A percentile compares a stretch with the other conserved stretches of the same genome.
phyloP scores from a whole-genome alignment of 2,329 filamentous ascomycete genomes.

The Pseudohalonectria lignicola region DNA sequence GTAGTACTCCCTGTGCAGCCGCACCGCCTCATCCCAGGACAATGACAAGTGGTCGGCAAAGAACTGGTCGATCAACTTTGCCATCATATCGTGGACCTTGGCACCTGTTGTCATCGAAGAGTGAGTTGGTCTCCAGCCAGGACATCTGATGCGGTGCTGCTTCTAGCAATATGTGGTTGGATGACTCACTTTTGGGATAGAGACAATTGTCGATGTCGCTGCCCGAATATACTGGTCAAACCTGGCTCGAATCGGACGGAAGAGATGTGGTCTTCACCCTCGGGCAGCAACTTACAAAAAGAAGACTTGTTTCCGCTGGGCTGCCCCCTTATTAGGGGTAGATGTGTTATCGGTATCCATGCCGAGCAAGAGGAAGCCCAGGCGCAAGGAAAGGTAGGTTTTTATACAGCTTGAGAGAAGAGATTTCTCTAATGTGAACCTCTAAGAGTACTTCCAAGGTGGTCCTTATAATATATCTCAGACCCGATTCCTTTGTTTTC shows the following conservation, averaged over 20 bases:
- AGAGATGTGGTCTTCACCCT: no score
- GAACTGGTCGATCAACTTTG: slow-evolving; percentile 60
- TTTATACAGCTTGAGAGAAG: no score
- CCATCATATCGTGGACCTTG: slow-evolving; percentile 84
- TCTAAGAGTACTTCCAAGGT: no score
- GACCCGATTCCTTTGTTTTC: no score
- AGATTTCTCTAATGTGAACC: no score
- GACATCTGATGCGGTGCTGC: not conserved
- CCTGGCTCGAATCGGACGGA: no score
- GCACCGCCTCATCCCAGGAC: slow-evolving; percentile 64
- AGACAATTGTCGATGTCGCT: slow-evolving; percentile 99
- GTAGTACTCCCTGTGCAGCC: slow-evolving; percentile 87
- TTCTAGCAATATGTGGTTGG: not conserved
- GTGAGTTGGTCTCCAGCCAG: slow-evolving; percentile 3
- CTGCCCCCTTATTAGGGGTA: not conserved
- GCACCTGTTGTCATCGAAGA: slow-evolving; percentile 36
- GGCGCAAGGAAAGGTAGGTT: no score
- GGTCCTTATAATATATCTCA: no score
- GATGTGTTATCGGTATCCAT: no score
- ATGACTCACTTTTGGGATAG: slow-evolving; percentile 66
- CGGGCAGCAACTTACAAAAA: slow-evolving; percentile 38
- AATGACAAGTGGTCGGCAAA: slow-evolving; percentile 62
- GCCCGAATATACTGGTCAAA: no score
- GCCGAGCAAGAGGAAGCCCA: no score
- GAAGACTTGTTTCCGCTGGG: slow-evolving; percentile 19